A percentile compares a stretch with the other conserved stretches of the same genome.
Conservation (phyloP, 78 protist species). For the Planoprotostelium fungivorum region DNA sequence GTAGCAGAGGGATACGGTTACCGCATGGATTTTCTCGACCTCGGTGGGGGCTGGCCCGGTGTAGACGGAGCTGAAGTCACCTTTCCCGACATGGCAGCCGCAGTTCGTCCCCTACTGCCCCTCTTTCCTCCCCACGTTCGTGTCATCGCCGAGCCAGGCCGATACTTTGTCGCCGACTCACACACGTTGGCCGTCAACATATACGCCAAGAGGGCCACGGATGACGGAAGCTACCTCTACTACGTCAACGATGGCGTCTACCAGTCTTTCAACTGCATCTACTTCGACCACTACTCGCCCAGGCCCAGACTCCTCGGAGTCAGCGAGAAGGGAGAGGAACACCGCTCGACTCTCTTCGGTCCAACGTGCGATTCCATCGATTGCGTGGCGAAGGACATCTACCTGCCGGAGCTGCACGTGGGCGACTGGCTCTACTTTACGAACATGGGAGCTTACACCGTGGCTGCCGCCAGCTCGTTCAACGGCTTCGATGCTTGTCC, state of each 20-base stretch:
- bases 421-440: constrained; percentile 91
- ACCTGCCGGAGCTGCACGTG: constrained; percentile 78
- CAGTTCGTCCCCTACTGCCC: neutral
- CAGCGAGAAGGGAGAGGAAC: constrained; percentile 15
- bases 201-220: constrained; percentile 53
- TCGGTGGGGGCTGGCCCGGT: constrained; percentile 98
- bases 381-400: constrained; percentile 46
- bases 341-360: constrained; percentile 87
- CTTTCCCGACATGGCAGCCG: constrained; percentile 72
- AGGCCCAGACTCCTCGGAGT: constrained; percentile 31
- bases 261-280: constrained; percentile 90
- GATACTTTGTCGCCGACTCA: constrained; percentile 79
- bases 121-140: constrained; percentile 75
- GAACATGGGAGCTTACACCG: constrained; percentile 97
- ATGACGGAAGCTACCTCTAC: constrained; percentile 36
- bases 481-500: constrained; percentile 76
- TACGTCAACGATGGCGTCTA: constrained; percentile 93
- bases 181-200: constrained; percentile 79
- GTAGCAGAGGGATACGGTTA: constrained; percentile 78
- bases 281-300: constrained; percentile 80
- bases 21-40: constrained; percentile 78
- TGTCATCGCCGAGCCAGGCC: constrained; percentile 97
- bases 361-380: constrained; percentile 98
- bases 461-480: constrained; percentile 84
- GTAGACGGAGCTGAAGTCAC: constrained; percentile 13